Evolutionary conservation across 2,329 filamentous ascomycete genomes (phyloP), one percentile per base, ranked within the genome.

Genomic region (Hawksworthiomyces lignivorus): DNA sequence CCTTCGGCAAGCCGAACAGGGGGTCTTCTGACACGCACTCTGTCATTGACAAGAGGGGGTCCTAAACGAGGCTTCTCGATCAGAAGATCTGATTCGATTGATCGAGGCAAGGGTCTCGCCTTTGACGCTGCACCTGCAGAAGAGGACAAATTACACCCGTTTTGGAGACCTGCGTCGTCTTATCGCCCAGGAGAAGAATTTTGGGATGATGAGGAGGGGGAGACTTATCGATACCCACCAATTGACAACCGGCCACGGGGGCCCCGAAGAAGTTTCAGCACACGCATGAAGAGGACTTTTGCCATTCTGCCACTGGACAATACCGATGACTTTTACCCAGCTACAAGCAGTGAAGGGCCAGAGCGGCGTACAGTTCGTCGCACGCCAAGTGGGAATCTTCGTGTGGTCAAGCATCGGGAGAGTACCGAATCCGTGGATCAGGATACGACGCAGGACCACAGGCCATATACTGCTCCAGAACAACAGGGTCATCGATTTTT

Each of bases 291-390:
- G 58, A 64, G 67, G 27, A 81, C 77, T 0, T 80, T 82, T 62
- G 69, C 77, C 11, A 77, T 81, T 21, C 53, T 81, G 36, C 77
- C 78, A 1, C 50, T 67, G n/a, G 62, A 64, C 3, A 59, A 67
- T 34, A 62, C 69, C 19, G 61, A 63, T 31, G 56, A 63, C 36
- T 44, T 53, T 19, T 52, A 51, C 12, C 43, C 51, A 1, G 49
- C 47, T 5, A 45, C 46, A 1, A 41, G 46, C 4, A 44, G 53
- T 17, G 60, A 65, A 12, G 56, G 53, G 20, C 62, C 67, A 1
- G 72, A 80, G 30, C 70, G 76, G 4, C 68, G 76, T 20, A 80
- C 71, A 2, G 77, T 82, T 46, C 67, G 68, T 34, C 69, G 76
- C 37, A 77, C 73, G 7, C 64, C 72, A 5, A 80, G 75, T 50